Conservation (phyloP, 257 asterid species). For the Lycium barbarum region DNA sequence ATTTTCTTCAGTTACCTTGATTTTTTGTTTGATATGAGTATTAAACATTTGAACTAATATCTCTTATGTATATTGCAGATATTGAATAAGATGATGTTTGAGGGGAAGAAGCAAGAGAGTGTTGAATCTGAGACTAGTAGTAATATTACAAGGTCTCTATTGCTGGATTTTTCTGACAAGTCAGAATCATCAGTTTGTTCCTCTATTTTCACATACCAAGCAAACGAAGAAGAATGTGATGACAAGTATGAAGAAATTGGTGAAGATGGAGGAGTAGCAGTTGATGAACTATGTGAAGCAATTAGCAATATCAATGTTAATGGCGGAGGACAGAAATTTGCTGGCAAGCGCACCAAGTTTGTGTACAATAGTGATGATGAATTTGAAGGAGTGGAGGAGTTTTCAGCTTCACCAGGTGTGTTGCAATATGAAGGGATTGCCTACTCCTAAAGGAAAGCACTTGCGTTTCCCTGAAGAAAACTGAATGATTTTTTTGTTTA, state of each 20-base stretch:
- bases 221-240: slow-evolving; percentile 32
- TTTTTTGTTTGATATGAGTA: not conserved
- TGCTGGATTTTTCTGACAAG: slow-evolving; percentile 78
- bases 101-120: slow-evolving; percentile 47
- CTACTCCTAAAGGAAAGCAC: slow-evolving; percentile 51
- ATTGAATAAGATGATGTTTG: slow-evolving; percentile 38
- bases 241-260: not conserved
- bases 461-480: slow-evolving; percentile 45
- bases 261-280: slow-evolving; percentile 19
- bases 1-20: not conserved
- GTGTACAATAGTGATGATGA: slow-evolving; percentile 75
- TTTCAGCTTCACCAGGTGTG: not conserved
- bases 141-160: slow-evolving; percentile 70
- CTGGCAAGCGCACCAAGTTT: slow-evolving; percentile 67
- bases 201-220: not conserved
- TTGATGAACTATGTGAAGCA: slow-evolving; percentile 75
- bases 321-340: slow-evolving; percentile 36
- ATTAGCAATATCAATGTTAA: slow-evolving; percentile 62
- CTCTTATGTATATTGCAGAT: slow-evolving; percentile 34
- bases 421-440: slow-evolving; percentile 38
- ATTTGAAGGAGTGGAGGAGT: slow-evolving; percentile 55
- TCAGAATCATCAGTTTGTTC: slow-evolving; percentile 34
- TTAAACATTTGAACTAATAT: not conserved
- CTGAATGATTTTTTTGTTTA: not conserved
- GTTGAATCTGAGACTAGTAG: slow-evolving; percentile 44